Percentiles rank a stretch among this genome's conserved stretches.
phyloP scores from a whole-genome alignment of 805 yeast genomes.

The Jamesozyma lodderae region DNA sequence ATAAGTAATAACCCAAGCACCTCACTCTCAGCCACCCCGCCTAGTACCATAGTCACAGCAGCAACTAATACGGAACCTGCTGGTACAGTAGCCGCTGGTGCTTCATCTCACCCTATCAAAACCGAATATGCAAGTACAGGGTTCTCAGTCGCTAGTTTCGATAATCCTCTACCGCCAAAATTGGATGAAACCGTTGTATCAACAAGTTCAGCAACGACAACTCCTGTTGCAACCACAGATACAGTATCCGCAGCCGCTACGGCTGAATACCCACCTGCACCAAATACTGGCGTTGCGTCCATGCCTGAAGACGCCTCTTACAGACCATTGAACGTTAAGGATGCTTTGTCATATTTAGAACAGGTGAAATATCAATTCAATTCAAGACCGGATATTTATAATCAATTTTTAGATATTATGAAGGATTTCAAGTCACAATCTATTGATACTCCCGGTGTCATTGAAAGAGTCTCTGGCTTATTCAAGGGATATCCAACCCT shows the following conservation, averaged over 20 bases:
- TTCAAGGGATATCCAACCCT: slow-evolving; percentile 89
- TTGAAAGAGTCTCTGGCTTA: slow-evolving; percentile 83
- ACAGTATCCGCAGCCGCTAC: too few species aligned
- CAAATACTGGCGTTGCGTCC: too few species aligned
- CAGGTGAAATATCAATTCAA: slow-evolving; percentile 91
- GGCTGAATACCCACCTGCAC: too few species aligned
- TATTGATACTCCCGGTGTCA: slow-evolving; percentile 97
- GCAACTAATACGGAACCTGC: not conserved
- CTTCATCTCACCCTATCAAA: slow-evolving; percentile 1
- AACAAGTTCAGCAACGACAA: slow-evolving; percentile 4
- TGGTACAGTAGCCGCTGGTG: not conserved
- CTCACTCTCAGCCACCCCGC: too few species aligned
- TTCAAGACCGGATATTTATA: slow-evolving; percentile 90
- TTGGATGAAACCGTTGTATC: slow-evolving; percentile 2
- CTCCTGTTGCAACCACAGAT: slow-evolving; percentile 13
- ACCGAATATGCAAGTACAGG: slow-evolving; percentile 10
- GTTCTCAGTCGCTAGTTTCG: slow-evolving; percentile 25
- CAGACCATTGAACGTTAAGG: slow-evolving; percentile 87
- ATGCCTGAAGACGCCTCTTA: slow-evolving; percentile 34
- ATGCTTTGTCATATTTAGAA: slow-evolving; percentile 89
- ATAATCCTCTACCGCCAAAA: slow-evolving; percentile 23
- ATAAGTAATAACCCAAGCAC: too few species aligned
- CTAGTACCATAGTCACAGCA: too few species aligned
- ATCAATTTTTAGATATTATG: slow-evolving; percentile 94
- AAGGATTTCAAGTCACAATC: slow-evolving; percentile 95